Evolutionary conservation across 768 basidiomycete species (phyloP), one percentile per base, ranked within the genome.

Genomic region (Mycena floridula): DNA sequence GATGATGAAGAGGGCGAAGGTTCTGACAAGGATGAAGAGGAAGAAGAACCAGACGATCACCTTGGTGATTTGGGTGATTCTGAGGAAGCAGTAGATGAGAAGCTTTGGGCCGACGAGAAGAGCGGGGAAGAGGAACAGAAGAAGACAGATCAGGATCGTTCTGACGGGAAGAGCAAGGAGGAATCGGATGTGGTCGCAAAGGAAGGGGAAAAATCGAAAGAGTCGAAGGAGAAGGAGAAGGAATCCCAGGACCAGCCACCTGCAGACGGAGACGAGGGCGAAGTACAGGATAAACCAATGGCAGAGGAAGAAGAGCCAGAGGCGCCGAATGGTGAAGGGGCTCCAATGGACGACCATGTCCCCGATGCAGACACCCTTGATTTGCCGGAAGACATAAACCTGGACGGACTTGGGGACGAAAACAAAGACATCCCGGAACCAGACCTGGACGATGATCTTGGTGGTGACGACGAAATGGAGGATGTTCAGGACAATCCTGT

Each of bases 91-190:
- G 77, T 96, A 13, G 95, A 98, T 57, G 95, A 99, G 67, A 97
- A 98, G 67, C 69, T 99, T 52, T 98, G 96, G 95, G 92, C 88
- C 16, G 89, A 94, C 50, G 85, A 95, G 53, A 62, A 70, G 40
- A 77, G 77, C 11, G 72, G 78, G 4, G 70, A 76, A 22, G 72
- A 79, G 12, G 65, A 73, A 18, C 61, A 70, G n/a, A 75, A 79
- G 37, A 78, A 81, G 58, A 66, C 74, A 20, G 67, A 80, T 44
- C 66, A 86, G 50, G 81, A 88, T 50, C 76, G 71, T 52, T 79
- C 81, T 27, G 67, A 69, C 42, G 62, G 71, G 32, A 55, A 75
- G 54, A 66, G 66, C 57, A 60, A 66, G 2, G 54, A 71, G 7
- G 55, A 74, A 37, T 77, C 84, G 7, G 90, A 95, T 49, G 70